A percentile compares a stretch with the other conserved stretches of the same genome.
phyloP scores from a whole-genome alignment of 768 basidiomycete genomes.

The Mycena alexandri region DNA sequence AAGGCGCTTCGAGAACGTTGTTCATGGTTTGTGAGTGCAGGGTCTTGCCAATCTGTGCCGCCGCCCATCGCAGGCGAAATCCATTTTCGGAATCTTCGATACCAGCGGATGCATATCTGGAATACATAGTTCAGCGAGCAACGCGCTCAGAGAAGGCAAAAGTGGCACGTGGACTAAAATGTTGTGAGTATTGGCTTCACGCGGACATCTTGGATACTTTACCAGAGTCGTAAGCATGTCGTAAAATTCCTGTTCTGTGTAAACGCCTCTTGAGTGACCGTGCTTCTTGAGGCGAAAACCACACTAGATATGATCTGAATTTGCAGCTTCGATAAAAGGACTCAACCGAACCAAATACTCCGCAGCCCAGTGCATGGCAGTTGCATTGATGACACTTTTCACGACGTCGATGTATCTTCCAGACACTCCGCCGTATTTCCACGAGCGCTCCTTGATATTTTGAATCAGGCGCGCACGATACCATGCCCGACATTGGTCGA shows the following conservation, averaged over 20 bases:
- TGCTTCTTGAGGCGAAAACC: constrained; percentile 56
- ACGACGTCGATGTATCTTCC: constrained; percentile 57
- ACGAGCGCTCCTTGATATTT: constrained; percentile 42
- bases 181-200: background rate
- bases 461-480: constrained; percentile 40
- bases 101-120: constrained; percentile 30
- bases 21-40: constrained; percentile 30
- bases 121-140: too few relatives aligned
- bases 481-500: constrained; percentile 42
- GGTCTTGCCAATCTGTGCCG: constrained; percentile 24
- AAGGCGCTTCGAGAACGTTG: constrained; percentile 34
- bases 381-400: constrained; percentile 56
- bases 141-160: background rate
- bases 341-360: constrained; percentile 48
- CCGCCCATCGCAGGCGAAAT: constrained; percentile 19
- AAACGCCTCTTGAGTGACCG: constrained; percentile 49
- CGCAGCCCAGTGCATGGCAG: constrained; percentile 56
- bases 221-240: constrained; percentile 49
- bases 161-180: constrained; percentile 18
- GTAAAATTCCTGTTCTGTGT: constrained; percentile 56
- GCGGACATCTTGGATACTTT: background rate
- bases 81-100: constrained; percentile 31
- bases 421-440: constrained; percentile 43
- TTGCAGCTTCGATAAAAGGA: background rate
- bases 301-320: constrained; percentile 40